Evolutionary conservation across 1,284 basidiomycete genomes (phyloP).

Genomic region (Ganoderma lingzhi): DNA sequence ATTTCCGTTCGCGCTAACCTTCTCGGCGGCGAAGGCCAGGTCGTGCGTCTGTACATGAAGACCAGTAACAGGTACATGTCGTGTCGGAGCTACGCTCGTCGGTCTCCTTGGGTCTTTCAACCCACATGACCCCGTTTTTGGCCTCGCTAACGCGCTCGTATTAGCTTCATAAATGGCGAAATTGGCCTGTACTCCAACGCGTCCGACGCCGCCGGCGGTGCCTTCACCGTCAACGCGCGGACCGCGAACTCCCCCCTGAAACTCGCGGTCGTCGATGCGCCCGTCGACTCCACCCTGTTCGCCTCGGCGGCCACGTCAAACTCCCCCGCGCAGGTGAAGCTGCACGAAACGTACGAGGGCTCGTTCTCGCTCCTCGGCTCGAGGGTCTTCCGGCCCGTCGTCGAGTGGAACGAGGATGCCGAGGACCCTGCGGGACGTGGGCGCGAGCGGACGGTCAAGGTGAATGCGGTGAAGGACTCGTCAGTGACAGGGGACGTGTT

Average conservation of each 20-base stretch:
- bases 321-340: constrained; percentile 41
- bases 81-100: too few species aligned
- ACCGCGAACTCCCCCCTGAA: constrained; percentile 41
- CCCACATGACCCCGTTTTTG: too few species aligned
- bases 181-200: constrained; percentile 28
- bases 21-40: constrained; percentile 1
- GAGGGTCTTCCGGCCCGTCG: constrained; percentile 31
- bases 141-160: background rate
- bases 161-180: constrained; percentile 13
- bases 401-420: constrained; percentile 11
- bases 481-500: background rate
- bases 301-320: constrained; percentile 44
- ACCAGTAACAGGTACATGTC: constrained; percentile 21
- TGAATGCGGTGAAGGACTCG: background rate
- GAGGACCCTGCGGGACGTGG: constrained; percentile 25
- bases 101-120: too few species aligned
- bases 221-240: constrained; percentile 40
- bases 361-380: constrained; percentile 44
- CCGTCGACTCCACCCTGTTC: constrained; percentile 49
- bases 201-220: constrained; percentile 39
- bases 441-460: constrained; percentile 9
- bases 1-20: constrained; percentile 13
- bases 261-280: constrained; percentile 45
- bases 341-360: constrained; percentile 55
- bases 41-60: background rate